Base-by-base conservation (phyloP, 2,329 filamentous ascomycete species). In the Paraphoma sp. region DNA sequence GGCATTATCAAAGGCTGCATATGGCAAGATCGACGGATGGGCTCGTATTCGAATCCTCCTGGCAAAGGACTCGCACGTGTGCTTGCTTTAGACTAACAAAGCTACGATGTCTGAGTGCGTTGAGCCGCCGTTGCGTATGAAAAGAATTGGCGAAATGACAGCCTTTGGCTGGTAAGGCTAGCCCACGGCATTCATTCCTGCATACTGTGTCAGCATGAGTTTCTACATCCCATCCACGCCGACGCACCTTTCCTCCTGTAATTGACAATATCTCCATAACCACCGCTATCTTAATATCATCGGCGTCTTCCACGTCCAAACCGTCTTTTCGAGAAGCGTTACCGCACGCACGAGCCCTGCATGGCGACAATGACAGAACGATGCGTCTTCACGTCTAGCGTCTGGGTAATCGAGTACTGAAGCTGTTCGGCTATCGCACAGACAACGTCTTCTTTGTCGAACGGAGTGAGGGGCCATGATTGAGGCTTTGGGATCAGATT, bases 221-320 rank as follows among this genome's bases (percentile, higher is more conserved):
- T 42, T 5, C 40, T 16, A 11, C 46, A 29, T 28, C 14, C 4
- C 8, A 44, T 17, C 30, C 14, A 17, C 5, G n/a, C 18, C 29
- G 18, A 44, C 38, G 6, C n/a, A 50, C 29, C 8, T 16, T 11
- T 4, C 8, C 10, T 5, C 12, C 9, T 43, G 2, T 16, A n/a
- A 42, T 14, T n/a, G 33, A 8, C 33, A 16, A 16, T n/a, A 17
- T 17, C 28, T 28, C n/a, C 14, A 30, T n/a, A 23, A 23, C 84
- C 83, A 74, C 86, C 83, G 54, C 77, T 69, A n/a, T 80, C 81
- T 46, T 80, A 74, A 48, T 78, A 80, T 29, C 76, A 80, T 48
- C 84, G 77, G 66, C 84, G 76, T 48, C 71, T 71, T 44, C 55
- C 69, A 61, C 81, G 78, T 44, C 83, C 83, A 53, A 79, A 82